Evolutionary conservation across 352 stramenopile species (phyloP).

Genomic region (Pythium graminicola): DNA sequence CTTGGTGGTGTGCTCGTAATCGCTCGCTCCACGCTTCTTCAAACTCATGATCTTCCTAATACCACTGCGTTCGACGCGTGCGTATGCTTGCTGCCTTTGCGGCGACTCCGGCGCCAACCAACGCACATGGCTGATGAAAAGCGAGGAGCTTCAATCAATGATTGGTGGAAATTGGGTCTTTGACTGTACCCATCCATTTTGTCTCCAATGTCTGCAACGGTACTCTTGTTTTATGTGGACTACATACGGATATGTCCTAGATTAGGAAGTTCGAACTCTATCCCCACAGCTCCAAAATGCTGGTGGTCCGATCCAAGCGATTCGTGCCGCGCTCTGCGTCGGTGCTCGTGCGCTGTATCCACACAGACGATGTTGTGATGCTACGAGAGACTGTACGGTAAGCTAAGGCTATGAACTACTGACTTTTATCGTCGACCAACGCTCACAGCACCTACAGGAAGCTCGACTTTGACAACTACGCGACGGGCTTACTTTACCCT

Average conservation of each 20-base stretch:
- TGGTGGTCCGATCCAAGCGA: slow-evolving; percentile 25
- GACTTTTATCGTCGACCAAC: not conserved
- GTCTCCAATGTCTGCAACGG: slow-evolving; percentile 20
- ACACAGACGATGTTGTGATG: slow-evolving; percentile 26
- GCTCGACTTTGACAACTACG: slow-evolving; percentile 81
- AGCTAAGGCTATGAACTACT: not conserved
- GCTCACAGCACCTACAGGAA: slow-evolving; percentile 33
- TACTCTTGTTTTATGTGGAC: slow-evolving; percentile 12
- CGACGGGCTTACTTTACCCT: slow-evolving; percentile 66
- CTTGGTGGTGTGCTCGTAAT: slow-evolving; percentile 43
- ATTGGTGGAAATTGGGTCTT: slow-evolving; percentile 31
- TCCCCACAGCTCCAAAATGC: slow-evolving; percentile 12
- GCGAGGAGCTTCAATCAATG: slow-evolving; percentile 5
- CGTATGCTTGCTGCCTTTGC: slow-evolving; percentile 6
- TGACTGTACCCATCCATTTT: slow-evolving; percentile 24
- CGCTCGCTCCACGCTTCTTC: slow-evolving; percentile 62
- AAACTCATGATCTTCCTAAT: slow-evolving; percentile 42
- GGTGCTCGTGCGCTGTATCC: slow-evolving; percentile 15
- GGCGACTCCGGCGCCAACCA: slow-evolving; percentile 20
- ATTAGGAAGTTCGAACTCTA: slow-evolving; percentile 18
- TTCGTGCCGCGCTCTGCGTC: not conserved
- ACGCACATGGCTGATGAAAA: slow-evolving; percentile 20
- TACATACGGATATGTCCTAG: slow-evolving; percentile 9
- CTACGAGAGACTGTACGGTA: slow-evolving; percentile 46
- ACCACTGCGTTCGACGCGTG: not conserved